Evolutionary conservation across 2,329 filamentous ascomycete genomes (phyloP), one percentile per base, ranked within the genome.

Genomic region (Microsporum ferrugineum): DNA sequence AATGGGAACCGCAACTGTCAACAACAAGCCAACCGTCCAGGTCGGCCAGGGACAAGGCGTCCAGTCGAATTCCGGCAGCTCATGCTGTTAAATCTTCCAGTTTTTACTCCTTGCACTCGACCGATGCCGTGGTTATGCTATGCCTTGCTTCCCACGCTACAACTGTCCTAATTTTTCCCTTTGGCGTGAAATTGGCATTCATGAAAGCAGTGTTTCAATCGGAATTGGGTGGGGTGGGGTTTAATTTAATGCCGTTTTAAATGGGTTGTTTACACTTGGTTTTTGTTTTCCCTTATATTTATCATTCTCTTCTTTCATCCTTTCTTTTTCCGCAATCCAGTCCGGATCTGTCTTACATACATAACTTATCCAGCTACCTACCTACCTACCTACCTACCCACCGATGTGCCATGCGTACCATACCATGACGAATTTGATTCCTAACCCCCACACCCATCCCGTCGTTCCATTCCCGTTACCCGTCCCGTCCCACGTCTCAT

Each of bases 21-120:
- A 97, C 85, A 95, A 92, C 80, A 99, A 97, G 83, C 92, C 92
- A 67, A 95, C 89, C 70, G 91, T 99, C 70, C 91, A 96, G 75
- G 94, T 99, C 71, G 89, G 91, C 63, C 88, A 91, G 74, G 94
- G 94, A 72, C 91, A 95, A 77, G 91, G 91, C 70, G 92, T 99
- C 68, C 89, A 95, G 76, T 88, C 86, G 71, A 88, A 88, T 69
- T 89, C 88, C 70, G 89, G 84, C 73, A 87, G 88, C 72, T 87
- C 89, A 75, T 96, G 91, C 84, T 96, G 91, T 82, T 96, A 95
- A 80, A 81, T 70, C 65, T 61, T 43, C 60, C 36, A 36, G 17
- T 38, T 38, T 56, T 31, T 34, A 56, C 51, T 38, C 36, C 53
- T 31, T 51, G 14, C 45, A 51, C 45, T 51, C 45, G 45, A 51